These are phyloP conservation scores for Irpex sp. DNA, from an alignment of 1,284 basidiomycete species.

Conservation along the genomic window DNA sequence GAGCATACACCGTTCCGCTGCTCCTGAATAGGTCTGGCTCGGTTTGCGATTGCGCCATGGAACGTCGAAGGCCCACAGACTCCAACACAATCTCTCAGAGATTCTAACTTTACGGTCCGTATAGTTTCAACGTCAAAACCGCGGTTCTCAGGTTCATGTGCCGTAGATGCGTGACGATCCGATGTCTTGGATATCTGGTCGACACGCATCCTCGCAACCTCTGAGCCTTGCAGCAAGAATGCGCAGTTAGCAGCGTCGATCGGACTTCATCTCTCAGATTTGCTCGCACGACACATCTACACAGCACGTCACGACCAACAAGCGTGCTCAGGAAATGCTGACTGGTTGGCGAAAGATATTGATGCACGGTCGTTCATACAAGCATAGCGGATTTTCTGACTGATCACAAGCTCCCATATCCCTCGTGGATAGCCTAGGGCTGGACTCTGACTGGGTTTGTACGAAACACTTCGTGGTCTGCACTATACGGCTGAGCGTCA, in stretches of 20 bases:
- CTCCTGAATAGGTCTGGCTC: neutral
- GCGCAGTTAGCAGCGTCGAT: neutral
- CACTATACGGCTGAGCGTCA: neutral
- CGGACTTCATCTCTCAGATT: neutral
- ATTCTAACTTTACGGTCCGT: neutral
- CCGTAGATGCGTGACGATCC: neutral
- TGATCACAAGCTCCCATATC: neutral
- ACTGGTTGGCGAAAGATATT: neutral
- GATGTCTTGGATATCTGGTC: neutral
- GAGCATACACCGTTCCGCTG: neutral
- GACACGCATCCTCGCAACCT: neutral
- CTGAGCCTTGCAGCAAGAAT: neutral
- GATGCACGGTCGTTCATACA: slow-evolving; percentile 14
- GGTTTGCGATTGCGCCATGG: neutral
- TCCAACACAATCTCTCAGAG: neutral
- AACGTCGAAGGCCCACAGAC: neutral
- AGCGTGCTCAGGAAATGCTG: neutral
- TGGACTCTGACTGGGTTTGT: neutral
- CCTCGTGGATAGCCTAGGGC: neutral
- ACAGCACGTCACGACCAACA: neutral
- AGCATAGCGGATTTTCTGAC: neutral
- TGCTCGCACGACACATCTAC: slow-evolving; percentile 7
- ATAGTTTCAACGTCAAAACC: neutral
- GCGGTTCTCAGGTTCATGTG: neutral
- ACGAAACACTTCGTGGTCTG: neutral